Percentiles rank a stretch among this genome's conserved stretches.
phyloP scores from a whole-genome alignment of 2,329 filamentous ascomycete genomes.

The Colletotrichum destructivum region DNA sequence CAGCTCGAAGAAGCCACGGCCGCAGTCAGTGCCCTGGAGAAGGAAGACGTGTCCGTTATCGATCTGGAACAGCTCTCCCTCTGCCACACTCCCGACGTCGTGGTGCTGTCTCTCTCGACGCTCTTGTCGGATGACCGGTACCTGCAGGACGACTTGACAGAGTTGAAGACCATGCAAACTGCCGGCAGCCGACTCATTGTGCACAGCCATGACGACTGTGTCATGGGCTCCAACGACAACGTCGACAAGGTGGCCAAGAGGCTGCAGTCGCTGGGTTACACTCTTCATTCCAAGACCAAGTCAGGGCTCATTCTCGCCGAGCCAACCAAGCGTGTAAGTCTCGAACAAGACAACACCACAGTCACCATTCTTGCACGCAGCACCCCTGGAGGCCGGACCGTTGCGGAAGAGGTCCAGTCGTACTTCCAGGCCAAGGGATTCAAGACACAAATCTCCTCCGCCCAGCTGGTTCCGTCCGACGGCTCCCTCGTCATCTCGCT shows the following conservation, averaged over 20 bases:
- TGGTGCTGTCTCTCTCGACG: background rate
- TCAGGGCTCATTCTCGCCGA: constrained; percentile 19
- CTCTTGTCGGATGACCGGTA: constrained; percentile 17
- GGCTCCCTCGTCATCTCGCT: constrained; percentile 43
- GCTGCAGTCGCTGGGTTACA: constrained; percentile 13
- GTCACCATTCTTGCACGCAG: constrained; percentile 2
- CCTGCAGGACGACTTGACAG: constrained; percentile 20
- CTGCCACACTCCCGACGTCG: constrained; percentile 7
- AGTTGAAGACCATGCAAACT: constrained; percentile 15
- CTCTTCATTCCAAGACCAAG: constrained; percentile 8
- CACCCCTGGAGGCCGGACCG: background rate
- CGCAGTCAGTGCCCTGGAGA: background rate
- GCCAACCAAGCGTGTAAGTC: background rate
- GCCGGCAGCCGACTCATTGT: constrained; percentile 4
- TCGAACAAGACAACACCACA: constrained; percentile 11
- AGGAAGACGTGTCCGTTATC: constrained; percentile 15
- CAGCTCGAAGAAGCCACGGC: background rate
- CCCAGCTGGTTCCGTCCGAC: background rate
- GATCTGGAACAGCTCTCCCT: constrained; percentile 29
- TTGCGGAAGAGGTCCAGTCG: background rate
- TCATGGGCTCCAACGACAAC: rapidly evolving
- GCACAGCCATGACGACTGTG: background rate
- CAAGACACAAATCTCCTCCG: background rate
- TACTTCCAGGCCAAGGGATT: constrained; percentile 6
- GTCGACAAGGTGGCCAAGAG: background rate